Evolutionary conservation across 768 basidiomycete genomes (phyloP), one percentile per base, ranked within the genome.

Genomic region (Gloeophyllum trabeum): DNA sequence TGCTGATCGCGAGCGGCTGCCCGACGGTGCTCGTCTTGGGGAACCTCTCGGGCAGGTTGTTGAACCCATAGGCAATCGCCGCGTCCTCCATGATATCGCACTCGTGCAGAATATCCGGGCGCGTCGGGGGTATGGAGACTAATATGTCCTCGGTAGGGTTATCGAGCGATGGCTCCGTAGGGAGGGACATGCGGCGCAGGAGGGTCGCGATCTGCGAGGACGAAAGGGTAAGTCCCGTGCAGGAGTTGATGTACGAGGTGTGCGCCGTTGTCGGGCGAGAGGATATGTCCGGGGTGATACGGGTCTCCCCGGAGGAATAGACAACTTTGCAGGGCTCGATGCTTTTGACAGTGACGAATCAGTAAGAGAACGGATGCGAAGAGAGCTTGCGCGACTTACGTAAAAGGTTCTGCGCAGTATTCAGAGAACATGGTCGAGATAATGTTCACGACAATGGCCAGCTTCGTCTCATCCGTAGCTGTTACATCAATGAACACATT

Each of bases 21-120:
- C 89, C 94, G 28, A 98, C 88, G 5, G 96, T 98, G 58, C 83
- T 93, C 14, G 93, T 96, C 5, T 78, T 65, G 1, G 96, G 96
- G 76, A 99, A 92, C 12, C 77, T 80, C 52, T 87, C 75, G 2
- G 90, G 88, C 21, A 99, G 71, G 53, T 94, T 96, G 67, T 99
- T 97, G 71, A 91, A 98, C 2, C 96, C 96, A 56, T 93, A 96
- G 1, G 92, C 96, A 49, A 99, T 88, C 6, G 96, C 96, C 2
- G 84, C 90, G 49, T 99, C 96, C 58, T 99, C 96, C 81, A 99
- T 86, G 57, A 98, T 75, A 57, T 99, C 96, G 55, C 93, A 96
- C 59, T 98, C 92, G 57, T 99, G 96, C 42, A 99, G 66, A 50
- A 99, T 97, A 56, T 99, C 96, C 1, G 96, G 92, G 26, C 96